phyloP scores from a whole-genome alignment of 805 yeast species.

The Myxozyma mucilagina region DNA sequence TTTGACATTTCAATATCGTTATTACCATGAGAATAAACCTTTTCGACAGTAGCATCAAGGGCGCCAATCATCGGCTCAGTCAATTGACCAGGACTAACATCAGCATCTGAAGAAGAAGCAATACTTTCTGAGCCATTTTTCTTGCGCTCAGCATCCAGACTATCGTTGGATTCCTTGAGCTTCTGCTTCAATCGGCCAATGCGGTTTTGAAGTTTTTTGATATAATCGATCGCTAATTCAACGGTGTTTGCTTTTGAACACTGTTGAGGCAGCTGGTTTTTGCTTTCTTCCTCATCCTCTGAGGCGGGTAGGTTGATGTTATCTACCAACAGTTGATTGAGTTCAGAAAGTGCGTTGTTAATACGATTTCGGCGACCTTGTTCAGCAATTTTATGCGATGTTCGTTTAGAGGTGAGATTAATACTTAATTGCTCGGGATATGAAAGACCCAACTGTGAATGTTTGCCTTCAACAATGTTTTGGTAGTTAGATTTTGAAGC shows the following conservation, averaged over 20 bases:
- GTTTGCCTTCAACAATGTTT: conserved; percentile 47
- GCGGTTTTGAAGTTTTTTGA: conserved; percentile 49
- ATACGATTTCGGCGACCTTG: conserved; percentile 93
- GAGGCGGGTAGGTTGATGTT: conserved; percentile 24
- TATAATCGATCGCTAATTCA: conserved; percentile 78
- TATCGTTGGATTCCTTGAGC: conserved; percentile 8
- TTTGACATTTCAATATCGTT: background rate
- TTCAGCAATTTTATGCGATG: conserved; percentile 88
- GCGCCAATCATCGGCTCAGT: background rate
- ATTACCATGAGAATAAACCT: background rate
- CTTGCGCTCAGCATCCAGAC: conserved; percentile 4
- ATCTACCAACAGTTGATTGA: conserved; percentile 64
- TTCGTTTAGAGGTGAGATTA: conserved; percentile 53
- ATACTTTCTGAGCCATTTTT: conserved; percentile 3
- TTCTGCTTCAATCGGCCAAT: conserved; percentile 35
- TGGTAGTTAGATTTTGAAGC: conserved; percentile 48
- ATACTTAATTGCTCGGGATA: conserved; percentile 46
- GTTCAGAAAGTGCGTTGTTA: conserved; percentile 79
- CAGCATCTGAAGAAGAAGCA: conserved; percentile 4
- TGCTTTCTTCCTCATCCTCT: conserved; percentile 47
- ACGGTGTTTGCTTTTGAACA: conserved; percentile 89
- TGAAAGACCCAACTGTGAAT: conserved; percentile 44
- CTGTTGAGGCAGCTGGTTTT: conserved; percentile 34
- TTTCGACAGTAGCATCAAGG: background rate
- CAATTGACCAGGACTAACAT: background rate